Conservation (phyloP, 306 rosid genomes). For the Myrica gale region DNA sequence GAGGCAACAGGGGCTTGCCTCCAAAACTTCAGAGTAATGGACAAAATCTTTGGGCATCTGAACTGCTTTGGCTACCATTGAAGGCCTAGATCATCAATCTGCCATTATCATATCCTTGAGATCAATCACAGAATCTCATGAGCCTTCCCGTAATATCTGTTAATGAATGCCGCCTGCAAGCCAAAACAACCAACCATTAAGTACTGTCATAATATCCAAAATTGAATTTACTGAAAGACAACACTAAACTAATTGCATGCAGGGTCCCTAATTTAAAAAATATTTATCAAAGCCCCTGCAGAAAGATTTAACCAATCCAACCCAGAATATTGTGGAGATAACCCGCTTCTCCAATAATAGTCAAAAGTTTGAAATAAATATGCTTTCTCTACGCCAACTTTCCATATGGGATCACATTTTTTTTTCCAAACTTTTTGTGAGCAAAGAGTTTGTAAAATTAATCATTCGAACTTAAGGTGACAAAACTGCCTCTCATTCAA, state of each 20-base stretch:
- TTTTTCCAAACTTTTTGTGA: too few relatives aligned
- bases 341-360: not conserved
- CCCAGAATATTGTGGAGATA: not conserved
- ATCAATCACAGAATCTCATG: conserved; percentile 66
- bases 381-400: not conserved
- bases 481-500: too few relatives aligned
- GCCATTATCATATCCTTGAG: conserved; percentile 4
- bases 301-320: not conserved
- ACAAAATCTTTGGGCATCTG: conserved; percentile 5
- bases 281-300: not conserved
- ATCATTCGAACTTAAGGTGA: too few relatives aligned
- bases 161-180: conserved; percentile 75
- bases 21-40: conserved; percentile 21
- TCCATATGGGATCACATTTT: too few relatives aligned
- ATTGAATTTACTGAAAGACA: not conserved
- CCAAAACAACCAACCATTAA: not conserved
- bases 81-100: conserved; percentile 10
- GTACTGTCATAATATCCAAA: not conserved
- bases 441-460: too few relatives aligned
- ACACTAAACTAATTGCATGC: not conserved
- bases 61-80: conserved; percentile 14
- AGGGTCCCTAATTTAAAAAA: too few relatives aligned
- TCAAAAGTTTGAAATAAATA: not conserved
- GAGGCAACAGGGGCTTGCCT: conserved; percentile 48
- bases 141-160: conserved; percentile 87